Evolutionary conservation across 371 early-diverging fungal species (phyloP), one percentile per base, ranked within the genome.

Genomic region (Zopfochytrium polystomum): DNA sequence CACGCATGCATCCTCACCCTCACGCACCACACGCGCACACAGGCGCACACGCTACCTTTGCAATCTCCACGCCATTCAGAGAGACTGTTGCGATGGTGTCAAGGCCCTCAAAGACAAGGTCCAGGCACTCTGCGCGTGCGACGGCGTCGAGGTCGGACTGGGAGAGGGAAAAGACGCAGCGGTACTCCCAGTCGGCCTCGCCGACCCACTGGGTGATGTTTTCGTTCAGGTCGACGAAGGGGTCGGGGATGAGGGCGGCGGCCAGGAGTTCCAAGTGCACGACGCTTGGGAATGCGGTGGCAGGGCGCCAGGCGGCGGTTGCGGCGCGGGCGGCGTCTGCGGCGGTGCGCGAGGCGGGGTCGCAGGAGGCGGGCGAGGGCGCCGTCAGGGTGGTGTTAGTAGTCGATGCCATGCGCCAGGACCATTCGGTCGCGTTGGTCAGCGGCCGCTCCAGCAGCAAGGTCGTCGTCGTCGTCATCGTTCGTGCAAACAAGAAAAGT

Each of bases 41-140:
- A 45, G n/a, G 1, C 6, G 9, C 31, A n/a, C 20, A 25, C 20
- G 29, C 15, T 27, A 59, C 62, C n/a, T 55, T 55, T 1, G 52
- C 68, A 9, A 79, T 43, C 3, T 2, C 26, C 1, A 6, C 38
- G 0, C 63, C 74, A 51, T 80, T 79, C 30, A 79, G 44, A n/a
- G 30, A 65, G 35, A 80, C 58, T 2, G 38, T 56, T 4, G 76
- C 71, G 23, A 76, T 46, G 0, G 76, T 74, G 53, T 80, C 80
- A 5, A 80, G 59, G 0, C 75, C 78, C 32, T 77, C 70, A 51
- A 69, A 73, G 22, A 64, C 67, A 4, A 80, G 60, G 7, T 47
- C 44, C 1, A 5, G n/a, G 13, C 43, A 22, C 26, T 35, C 9
- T 20, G 13, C 23, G 11, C 13, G 6, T 23, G 54, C 6, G 11